phyloP scores from a whole-genome alignment of 345 rosid species.

The Fremontodendron californicum region DNA sequence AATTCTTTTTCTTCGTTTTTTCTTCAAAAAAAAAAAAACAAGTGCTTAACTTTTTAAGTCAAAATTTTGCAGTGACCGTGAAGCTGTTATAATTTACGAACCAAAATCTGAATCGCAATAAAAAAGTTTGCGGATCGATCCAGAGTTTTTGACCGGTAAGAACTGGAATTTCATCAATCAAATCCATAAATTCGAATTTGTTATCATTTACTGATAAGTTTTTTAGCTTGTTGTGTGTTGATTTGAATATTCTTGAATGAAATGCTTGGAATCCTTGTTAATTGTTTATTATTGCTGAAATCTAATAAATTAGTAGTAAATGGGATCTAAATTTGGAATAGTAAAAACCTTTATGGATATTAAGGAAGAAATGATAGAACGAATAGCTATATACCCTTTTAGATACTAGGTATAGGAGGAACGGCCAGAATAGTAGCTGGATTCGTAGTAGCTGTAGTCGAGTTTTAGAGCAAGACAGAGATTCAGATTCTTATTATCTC shows the following conservation, averaged over 20 bases:
- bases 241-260: neutral
- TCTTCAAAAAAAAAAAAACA: too few species aligned
- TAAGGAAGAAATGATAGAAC: too few species aligned
- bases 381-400: neutral
- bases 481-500: neutral
- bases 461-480: neutral
- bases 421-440: neutral
- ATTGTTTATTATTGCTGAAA: neutral
- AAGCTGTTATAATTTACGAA: neutral
- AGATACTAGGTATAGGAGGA: neutral
- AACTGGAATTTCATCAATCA: neutral
- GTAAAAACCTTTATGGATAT: neutral
- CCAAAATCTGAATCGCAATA: neutral
- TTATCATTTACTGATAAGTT: neutral
- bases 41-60: too few species aligned
- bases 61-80: too few species aligned
- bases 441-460: neutral
- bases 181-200: neutral
- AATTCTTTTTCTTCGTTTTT: too few species aligned
- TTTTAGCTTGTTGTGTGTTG: neutral
- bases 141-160: neutral
- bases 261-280: neutral
- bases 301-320: neutral
- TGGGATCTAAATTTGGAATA: neutral
- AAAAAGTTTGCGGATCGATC: neutral